Base-by-base conservation (phyloP, 1,284 basidiomycete genomes). In the Testicularia cyperi region DNA sequence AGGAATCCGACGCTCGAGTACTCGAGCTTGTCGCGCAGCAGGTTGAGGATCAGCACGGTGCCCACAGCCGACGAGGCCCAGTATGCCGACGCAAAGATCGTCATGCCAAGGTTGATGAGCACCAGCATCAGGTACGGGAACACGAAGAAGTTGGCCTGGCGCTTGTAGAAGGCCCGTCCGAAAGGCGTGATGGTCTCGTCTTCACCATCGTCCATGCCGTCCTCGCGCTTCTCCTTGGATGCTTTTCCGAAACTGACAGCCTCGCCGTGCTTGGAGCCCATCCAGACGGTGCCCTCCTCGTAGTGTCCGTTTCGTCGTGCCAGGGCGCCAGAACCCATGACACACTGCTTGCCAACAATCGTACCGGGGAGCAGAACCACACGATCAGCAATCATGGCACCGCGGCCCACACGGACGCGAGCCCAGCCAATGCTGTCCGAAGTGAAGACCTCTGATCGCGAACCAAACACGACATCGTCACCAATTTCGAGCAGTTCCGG, bases 351-450 rank as follows among this genome's bases (percentile, higher is more conserved):
- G 24, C 74, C 74, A 15, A 76, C 46, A 15, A 72, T 70, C n/a
- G 65, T 68, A 26, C 74, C 74, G 6, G 74, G 74, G 10, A 76
- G 51, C 14, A 76, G 38, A 24, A 75, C 72, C 18, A 76, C 74
- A 37, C 74, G 70, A 41, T 76, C 74, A 28, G 74, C 74, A 57
- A 76, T 74, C 74, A 76, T 76, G 22, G 74, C 74, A 15, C 74
- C 72, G 24, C 72, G 68, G 26, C 71, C 72, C 4, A 76, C 66
- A 18, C 72, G 68, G 9, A 76, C 65, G 16, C 69, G 66, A n/a
- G 73, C 72, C 57, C 71, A 73, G 34, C 74, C 72, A 38, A 76
- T 76, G 47, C 65, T 68, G 63, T 76, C 74, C 40, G 72, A 74
- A 1, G 74, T 76, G 35, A 74, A 71, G 16, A 76, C 65, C 37